These are phyloP conservation scores for Aspergillus oerlinghausenensis DNA, from an alignment of 2,329 filamentous ascomycete species.

Conservation along the genomic window DNA sequence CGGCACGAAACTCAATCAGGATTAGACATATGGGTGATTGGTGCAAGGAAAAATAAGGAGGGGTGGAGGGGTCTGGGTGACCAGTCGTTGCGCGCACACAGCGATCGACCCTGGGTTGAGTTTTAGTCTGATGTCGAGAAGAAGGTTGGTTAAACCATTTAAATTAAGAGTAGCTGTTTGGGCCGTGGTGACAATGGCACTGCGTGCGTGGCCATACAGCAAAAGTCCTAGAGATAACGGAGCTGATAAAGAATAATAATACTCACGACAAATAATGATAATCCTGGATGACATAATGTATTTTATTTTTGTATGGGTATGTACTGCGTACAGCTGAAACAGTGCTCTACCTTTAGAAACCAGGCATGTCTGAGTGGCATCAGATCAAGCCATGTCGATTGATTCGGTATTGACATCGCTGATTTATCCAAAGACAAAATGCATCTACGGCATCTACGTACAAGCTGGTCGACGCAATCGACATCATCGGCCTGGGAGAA, in stretches of 20 bases:
- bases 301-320: neutral
- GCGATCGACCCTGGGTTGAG: constrained; percentile 12
- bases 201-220: neutral
- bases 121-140: constrained; percentile 4
- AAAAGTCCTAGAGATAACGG: neutral
- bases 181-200: constrained; percentile 4
- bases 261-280: neutral
- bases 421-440: neutral
- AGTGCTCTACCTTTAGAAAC: neutral
- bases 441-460: neutral
- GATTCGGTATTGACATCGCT: neutral
- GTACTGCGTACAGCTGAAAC: neutral
- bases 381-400: neutral
- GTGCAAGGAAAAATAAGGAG: constrained; percentile 7
- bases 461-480: neutral
- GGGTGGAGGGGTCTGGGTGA: constrained; percentile 6
- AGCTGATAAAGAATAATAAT: neutral
- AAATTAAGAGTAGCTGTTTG: neutral
- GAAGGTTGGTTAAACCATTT: neutral
- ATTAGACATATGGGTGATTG: constrained; percentile 6
- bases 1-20: constrained; percentile 19
- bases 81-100: constrained; percentile 2
- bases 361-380: neutral
- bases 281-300: neutral
- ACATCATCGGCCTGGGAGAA: neutral